phyloP scores from a whole-genome alignment of 345 rosid species.

The Eucalyptus cladocalyx region DNA sequence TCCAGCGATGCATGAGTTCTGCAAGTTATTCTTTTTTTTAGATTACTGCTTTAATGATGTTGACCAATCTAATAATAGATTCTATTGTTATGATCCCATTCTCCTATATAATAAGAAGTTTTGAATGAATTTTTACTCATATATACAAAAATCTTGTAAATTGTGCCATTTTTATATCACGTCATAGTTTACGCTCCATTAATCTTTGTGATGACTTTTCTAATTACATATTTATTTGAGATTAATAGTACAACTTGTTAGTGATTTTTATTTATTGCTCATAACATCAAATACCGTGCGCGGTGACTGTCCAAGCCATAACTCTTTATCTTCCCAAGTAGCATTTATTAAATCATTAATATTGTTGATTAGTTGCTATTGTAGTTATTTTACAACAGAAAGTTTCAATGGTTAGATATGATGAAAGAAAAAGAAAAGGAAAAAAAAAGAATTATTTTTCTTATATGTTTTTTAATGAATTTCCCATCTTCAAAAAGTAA shows the following conservation, averaged over 20 bases:
- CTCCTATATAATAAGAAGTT: background rate
- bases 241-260: background rate
- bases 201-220: background rate
- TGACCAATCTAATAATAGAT: background rate
- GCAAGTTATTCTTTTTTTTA: background rate
- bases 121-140: background rate
- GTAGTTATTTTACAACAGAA: background rate
- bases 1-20: background rate
- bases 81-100: background rate
- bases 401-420: background rate
- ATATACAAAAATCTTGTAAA: background rate
- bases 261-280: background rate
- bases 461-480: background rate
- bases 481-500: background rate
- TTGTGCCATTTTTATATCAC: background rate
- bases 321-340: background rate
- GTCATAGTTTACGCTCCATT: background rate
- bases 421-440: background rate
- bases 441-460: background rate
- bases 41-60: background rate
- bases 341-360: background rate
- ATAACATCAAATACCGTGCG: background rate
- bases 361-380: background rate
- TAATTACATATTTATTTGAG: background rate
- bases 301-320: background rate